Base-by-base conservation (phyloP, 176 grass and related monocot species). In the Elaeis guineensis region DNA sequence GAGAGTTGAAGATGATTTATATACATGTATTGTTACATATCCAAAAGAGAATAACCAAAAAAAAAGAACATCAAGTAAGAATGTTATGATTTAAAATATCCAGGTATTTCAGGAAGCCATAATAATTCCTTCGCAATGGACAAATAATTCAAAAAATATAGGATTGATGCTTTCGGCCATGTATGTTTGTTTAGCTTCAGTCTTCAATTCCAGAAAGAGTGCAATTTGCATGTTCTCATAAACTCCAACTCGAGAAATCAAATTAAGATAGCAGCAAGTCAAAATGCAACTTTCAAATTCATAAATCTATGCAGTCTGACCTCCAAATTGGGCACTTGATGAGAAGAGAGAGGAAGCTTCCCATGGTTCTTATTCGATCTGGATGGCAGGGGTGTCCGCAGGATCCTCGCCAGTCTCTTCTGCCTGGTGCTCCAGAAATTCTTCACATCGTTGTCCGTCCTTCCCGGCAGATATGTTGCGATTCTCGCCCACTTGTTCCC, bases 401-500 rank as follows among this genome's bases (percentile, higher is more conserved):
- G 69, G 39, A 85, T 80, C 79, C 84, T 79, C 51, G 87, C 78
- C 17, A 97, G 61, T 19, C 81, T 64, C 85, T 97, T 97, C 53
- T 82, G 76, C 51, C 78, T 85, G 15, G 79, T 83, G 63, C 87
- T 91, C 93, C 93, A 97, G 70, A 91, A 97, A 63, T 91, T 97
- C 63, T 97, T 91, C 18, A 91, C 87, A 16, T 91, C 87, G 18
- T 85, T 91, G 75, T 97, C 87, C 20, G 87, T 97, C 69, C 83
- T 75, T 25, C 87, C 93, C 8, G 69, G 70, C 52, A 97, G 70
- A 49, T 85, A 65, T 19, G 82, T 89, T 15, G 84, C 73, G 23
- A 97, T 97, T 64, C 72, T 91, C 24, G 87, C 93, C 93, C 87
- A 97, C 76, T 83, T 97, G 76, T 97, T 97, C 15, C 87, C 93